These are phyloP conservation scores for Cucurbita argyrosperma DNA, from an alignment of 306 rosid genomes.

Conservation along the genomic window DNA sequence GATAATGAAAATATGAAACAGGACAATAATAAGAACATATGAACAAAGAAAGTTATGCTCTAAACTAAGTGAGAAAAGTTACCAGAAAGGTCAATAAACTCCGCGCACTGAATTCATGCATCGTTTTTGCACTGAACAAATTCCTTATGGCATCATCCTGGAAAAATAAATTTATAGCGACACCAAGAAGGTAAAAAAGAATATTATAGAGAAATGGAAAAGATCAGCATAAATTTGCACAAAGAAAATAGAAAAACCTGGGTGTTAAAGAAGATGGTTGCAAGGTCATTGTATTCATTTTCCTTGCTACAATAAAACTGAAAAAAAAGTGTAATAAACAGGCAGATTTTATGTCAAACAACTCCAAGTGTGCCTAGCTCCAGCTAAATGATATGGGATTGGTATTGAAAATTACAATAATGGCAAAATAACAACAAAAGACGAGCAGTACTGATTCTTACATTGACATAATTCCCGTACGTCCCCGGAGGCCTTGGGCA, in stretches of 20 bases:
- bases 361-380: not conserved
- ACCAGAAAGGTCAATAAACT: conserved; percentile 95
- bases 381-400: not conserved
- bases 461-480: conserved; percentile 95
- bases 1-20: not conserved
- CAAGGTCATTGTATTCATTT: conserved; percentile 92
- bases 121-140: conserved; percentile 93
- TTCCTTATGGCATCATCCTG: conserved; percentile 99
- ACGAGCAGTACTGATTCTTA: conserved; percentile 26
- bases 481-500: conserved; percentile 90
- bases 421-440: conserved; percentile 1
- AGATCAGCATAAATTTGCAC: conserved; percentile 2
- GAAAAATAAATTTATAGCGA: conserved; percentile 8
- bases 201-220: not conserved
- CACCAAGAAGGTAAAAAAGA: not conserved
- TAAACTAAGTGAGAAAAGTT: conserved; percentile 3
- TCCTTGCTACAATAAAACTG: conserved; percentile 87
- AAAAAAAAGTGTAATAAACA: conserved; percentile 7
- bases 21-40: not conserved
- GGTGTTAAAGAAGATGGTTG: conserved; percentile 91
- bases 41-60: not conserved
- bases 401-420: conserved; percentile 6
- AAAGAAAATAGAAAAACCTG: conserved; percentile 41
- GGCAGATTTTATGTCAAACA: conserved; percentile 7
- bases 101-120: conserved; percentile 85